Conservation (phyloP, 176 grass and related monocot species). For the Tillandsia leiboldiana region DNA sequence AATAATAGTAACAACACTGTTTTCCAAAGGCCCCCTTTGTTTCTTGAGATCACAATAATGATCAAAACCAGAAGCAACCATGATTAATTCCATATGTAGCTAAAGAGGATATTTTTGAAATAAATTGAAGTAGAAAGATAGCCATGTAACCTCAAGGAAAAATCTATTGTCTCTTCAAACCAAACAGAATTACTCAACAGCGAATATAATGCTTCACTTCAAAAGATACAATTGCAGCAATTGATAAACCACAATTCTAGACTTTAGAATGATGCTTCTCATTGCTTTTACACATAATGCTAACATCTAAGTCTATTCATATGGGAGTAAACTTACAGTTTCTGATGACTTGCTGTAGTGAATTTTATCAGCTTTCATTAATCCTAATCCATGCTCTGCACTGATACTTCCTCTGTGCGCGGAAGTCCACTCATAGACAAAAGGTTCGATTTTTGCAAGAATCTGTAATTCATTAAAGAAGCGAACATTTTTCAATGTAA, state of each 20-base stretch:
- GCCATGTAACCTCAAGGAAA: background rate
- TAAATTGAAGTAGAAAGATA: no score
- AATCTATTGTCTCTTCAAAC: background rate
- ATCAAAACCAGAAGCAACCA: no score
- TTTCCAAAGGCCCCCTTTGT: no score
- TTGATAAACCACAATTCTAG: background rate
- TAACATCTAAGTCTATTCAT: background rate
- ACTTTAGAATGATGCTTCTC: background rate
- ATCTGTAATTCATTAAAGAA: constrained; percentile 30
- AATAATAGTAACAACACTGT: no score
- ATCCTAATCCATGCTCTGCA: constrained; percentile 80
- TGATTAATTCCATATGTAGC: no score
- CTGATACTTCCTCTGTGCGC: constrained; percentile 90
- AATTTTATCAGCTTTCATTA: constrained; percentile 97
- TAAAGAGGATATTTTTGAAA: no score
- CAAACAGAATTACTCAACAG: no score
- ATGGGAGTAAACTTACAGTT: constrained; percentile 45
- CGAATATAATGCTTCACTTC: background rate
- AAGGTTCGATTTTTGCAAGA: constrained; percentile 68
- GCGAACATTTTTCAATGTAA: background rate
- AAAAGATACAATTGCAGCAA: background rate
- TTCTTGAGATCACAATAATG: no score
- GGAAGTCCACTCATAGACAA: constrained; percentile 92
- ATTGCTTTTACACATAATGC: background rate
- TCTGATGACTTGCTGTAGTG: constrained; percentile 90